Evolutionary conservation across 495 filamentous ascomycete species (phyloP).

Genomic region (Delitschia confertaspora): DNA sequence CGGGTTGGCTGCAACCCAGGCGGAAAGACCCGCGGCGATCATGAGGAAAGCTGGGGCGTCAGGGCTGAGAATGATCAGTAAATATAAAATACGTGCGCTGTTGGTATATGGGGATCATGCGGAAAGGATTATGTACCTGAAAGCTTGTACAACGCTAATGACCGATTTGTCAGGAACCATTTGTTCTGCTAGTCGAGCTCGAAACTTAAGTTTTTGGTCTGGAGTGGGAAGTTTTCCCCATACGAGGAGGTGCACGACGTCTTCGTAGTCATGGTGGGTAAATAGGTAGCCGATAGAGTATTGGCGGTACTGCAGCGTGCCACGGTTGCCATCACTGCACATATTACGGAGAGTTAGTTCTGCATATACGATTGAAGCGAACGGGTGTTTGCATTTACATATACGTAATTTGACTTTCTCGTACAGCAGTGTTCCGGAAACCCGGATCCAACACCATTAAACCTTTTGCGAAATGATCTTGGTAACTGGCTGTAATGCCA

Average conservation of each 20-base stretch:
- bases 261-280: slow-evolving; percentile 2
- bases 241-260: neutral
- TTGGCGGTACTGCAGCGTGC: neutral
- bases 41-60: slow-evolving; percentile 1
- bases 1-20: slow-evolving; percentile 2
- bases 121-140: too few relatives aligned
- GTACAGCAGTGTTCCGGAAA: slow-evolving; percentile 2
- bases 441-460: neutral
- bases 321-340: slow-evolving; percentile 3
- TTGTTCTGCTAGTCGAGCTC: neutral
- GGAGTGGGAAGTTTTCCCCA: slow-evolving; percentile 3
- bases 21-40: slow-evolving; percentile 3
- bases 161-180: slow-evolving; percentile 2
- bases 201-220: slow-evolving; percentile 1
- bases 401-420: neutral
- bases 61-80: too few relatives aligned
- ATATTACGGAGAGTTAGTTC: too few relatives aligned
- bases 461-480: neutral
- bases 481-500: neutral
- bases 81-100: too few relatives aligned
- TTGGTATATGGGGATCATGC: too few relatives aligned
- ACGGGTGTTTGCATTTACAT: too few relatives aligned
- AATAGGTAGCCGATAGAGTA: slow-evolving; percentile 1
- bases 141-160: neutral
- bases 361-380: too few relatives aligned